Percentiles rank a stretch among this genome's conserved stretches.
These are phyloP conservation scores for Ustilago nuda DNA, from an alignment of 1,284 basidiomycete genomes.

Conservation along the genomic window DNA sequence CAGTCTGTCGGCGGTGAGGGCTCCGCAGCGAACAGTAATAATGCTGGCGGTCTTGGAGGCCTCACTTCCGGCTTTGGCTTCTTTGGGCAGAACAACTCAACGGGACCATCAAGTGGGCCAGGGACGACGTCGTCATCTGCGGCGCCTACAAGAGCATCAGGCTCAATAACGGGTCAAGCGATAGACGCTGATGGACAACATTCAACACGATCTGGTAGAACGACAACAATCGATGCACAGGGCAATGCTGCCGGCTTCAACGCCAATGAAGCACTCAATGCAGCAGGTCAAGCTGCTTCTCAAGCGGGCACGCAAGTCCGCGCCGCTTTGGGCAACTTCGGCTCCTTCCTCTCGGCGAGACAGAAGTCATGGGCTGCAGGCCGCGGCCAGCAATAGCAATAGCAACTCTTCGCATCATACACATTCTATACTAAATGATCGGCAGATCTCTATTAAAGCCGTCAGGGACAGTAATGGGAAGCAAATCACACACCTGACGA, in stretches of 20 bases:
- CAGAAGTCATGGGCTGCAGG: constrained; percentile 52
- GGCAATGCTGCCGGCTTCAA: constrained; percentile 26
- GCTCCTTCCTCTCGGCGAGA: constrained; percentile 57
- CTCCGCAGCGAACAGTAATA: constrained; percentile 4
- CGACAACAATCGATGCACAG: constrained; percentile 2
- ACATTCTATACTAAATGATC: no score
- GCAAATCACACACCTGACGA: not conserved
- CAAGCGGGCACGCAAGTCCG: constrained; percentile 62
- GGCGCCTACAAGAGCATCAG: constrained; percentile 17
- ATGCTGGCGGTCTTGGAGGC: constrained; percentile 16
- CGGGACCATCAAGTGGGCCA: constrained; percentile 9
- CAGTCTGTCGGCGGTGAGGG: constrained; percentile 19
- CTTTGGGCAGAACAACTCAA: constrained; percentile 18
- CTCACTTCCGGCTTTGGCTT: constrained; percentile 36
- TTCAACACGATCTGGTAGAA: constrained; percentile 37
- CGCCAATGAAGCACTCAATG: constrained; percentile 44
- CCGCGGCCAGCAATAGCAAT: constrained; percentile 14
- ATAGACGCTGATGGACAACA: constrained; percentile 49
- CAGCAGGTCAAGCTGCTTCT: constrained; percentile 52
- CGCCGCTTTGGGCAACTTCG: constrained; percentile 62
- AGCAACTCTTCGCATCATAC: not conserved
- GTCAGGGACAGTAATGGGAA: constrained; percentile 4
- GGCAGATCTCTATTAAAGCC: no score
- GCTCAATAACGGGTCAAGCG: constrained; percentile 52
- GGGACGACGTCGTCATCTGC: not conserved